Percentiles rank a stretch among this genome's conserved stretches.
phyloP scores from a whole-genome alignment of 345 rosid species.

The Pelargonium nanum region DNA sequence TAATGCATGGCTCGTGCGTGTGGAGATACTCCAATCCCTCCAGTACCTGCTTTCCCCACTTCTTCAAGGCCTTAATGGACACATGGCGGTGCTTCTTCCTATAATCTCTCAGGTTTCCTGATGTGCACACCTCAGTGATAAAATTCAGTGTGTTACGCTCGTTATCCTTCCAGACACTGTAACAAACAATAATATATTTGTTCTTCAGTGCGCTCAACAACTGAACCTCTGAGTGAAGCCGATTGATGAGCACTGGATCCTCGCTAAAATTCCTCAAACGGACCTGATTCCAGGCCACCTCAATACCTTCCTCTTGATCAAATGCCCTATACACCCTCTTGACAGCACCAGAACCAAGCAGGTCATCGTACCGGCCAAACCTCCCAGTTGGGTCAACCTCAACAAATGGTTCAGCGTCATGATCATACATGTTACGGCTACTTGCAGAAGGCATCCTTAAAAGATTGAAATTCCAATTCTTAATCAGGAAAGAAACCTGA shows the following conservation, averaged over 20 bases:
- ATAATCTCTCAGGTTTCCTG: conserved; percentile 52
- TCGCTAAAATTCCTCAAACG: neutral
- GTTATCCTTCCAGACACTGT: conserved; percentile 44
- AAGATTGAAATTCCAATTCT: too few relatives aligned
- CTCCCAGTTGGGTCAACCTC: conserved; percentile 59
- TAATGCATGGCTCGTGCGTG: conserved; percentile 60
- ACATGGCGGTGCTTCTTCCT: conserved; percentile 62
- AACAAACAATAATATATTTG: conserved; percentile 51
- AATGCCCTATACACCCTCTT: conserved; percentile 24
- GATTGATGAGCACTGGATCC: neutral
- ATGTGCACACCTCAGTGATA: conserved; percentile 63
- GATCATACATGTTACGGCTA: conserved; percentile 18
- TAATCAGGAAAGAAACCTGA: neutral
- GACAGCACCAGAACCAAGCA: conserved; percentile 55
- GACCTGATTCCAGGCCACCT: conserved; percentile 1
- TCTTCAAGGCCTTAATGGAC: conserved; percentile 58
- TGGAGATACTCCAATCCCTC: conserved; percentile 57
- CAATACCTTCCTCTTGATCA: neutral
- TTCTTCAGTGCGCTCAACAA: conserved; percentile 48
- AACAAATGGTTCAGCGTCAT: conserved; percentile 38
- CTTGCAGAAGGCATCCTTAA: conserved; percentile 39
- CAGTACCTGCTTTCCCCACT: conserved; percentile 60
- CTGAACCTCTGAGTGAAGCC: conserved; percentile 9
- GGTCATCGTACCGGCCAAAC: conserved; percentile 47
- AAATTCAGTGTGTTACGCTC: conserved; percentile 41